Evolutionary conservation across 345 rosid genomes (phyloP), one percentile per base, ranked within the genome.

Genomic region (Ricinus communis): DNA sequence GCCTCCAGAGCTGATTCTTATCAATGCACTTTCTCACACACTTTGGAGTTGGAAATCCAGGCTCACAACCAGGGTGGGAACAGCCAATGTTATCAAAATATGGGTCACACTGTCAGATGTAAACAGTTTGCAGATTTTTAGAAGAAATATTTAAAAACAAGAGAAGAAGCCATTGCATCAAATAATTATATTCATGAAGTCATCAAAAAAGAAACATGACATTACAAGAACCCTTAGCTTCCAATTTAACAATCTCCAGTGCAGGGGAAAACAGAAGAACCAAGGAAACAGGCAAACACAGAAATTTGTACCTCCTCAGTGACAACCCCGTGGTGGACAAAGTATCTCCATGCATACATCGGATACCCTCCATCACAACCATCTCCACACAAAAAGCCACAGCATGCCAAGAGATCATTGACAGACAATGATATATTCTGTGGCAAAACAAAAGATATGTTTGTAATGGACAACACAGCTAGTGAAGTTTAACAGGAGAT

Each of bases 21-120:
- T 81, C 62, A 38, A 89, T 88, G 64, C 99, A 95, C 76, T 90
- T 83, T 58, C 85, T 85, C 79, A 71, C 68, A 79, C 99, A 95
- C 77, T 58, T 85, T 5, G 99, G 99, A 65, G 99, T 95, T 22
- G 89, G 87, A 83, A 66, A 95, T 47, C 65, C 91, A 30, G 97
- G 99, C 83, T 90, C 96, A 66, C 97, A 95, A 43, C 99, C 97
- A 36, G 99, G 99, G 85, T 95, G 99, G 65, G 97, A 86, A 79
- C 97, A 95, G 74, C 99, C 97, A 62, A 66, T 84, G 51, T 72
- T 78, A 60, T 95, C 99, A 68, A 95, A 90, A 85, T 92, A 95
- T 36, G 97, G 97, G 78, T 92, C 89, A 75, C 99, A 95, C 97
- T 92, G 85, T 62, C 56, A 74, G 52, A 73, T 31, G 55, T 51